phyloP scores from a whole-genome alignment of 169 alveolate genomes.

The Plasmodium cynomolgi region DNA sequence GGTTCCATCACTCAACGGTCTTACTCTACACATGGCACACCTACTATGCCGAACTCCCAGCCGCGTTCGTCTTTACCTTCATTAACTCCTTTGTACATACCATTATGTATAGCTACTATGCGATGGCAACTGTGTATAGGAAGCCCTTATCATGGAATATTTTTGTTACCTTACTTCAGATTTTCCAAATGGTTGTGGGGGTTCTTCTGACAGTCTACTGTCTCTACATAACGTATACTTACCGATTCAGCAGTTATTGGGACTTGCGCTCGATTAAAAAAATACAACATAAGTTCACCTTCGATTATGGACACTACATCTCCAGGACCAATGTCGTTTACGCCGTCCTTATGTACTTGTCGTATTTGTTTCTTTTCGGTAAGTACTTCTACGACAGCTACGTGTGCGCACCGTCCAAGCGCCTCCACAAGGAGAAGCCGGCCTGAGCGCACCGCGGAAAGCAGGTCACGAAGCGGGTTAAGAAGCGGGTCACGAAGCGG shows the following conservation, averaged over 20 bases:
- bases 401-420: background rate
- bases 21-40: constrained; percentile 91
- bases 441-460: no score
- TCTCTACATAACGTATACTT: constrained; percentile 47
- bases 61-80: constrained; percentile 86
- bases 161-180: constrained; percentile 83
- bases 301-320: constrained; percentile 75
- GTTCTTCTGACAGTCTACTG: constrained; percentile 57
- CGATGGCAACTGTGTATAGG: constrained; percentile 77
- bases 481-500: background rate
- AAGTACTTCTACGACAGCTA: constrained; percentile 76
- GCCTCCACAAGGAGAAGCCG: background rate
- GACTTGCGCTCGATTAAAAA: background rate
- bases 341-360: constrained; percentile 78
- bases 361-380: constrained; percentile 71
- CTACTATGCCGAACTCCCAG: constrained; percentile 83
- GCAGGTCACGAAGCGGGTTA: background rate
- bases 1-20: constrained; percentile 91
- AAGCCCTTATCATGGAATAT: constrained; percentile 86
- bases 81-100: constrained; percentile 88
- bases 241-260: constrained; percentile 50
- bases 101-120: constrained; percentile 89
- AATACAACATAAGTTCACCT: constrained; percentile 34
- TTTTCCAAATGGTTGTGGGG: constrained; percentile 87
- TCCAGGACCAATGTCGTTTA: constrained; percentile 52